Conservation (phyloP, 2,329 filamentous ascomycete species). For the Aspergillus terreus region DNA sequence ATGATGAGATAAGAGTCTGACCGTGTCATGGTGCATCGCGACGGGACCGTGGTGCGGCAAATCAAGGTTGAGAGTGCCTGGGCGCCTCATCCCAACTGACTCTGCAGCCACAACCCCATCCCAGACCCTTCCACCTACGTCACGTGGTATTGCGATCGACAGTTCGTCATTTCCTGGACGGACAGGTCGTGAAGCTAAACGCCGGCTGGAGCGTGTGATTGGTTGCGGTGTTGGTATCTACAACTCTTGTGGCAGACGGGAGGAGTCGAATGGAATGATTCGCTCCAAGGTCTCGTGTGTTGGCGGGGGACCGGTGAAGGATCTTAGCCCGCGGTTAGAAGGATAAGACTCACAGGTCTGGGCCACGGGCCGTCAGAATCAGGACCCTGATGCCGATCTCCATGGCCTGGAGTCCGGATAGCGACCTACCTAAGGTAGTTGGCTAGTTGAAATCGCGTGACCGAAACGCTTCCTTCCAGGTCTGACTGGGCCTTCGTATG, state of each 20-base stretch:
- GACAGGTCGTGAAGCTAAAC: constrained; percentile 1
- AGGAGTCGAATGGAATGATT: neutral
- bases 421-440: too few relatives aligned
- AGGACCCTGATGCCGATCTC: constrained; percentile 4
- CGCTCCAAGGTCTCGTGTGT: neutral
- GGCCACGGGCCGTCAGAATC: neutral
- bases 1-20: neutral
- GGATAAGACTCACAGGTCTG: constrained; percentile 5
- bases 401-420: too few relatives aligned
- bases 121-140: constrained; percentile 8
- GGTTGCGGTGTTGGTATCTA: neutral
- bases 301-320: neutral
- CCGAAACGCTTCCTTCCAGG: too few relatives aligned
- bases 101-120: neutral
- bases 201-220: neutral
- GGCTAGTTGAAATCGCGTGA: too few relatives aligned
- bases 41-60: neutral
- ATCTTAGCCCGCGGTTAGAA: neutral
- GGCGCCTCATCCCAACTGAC: neutral
- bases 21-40: neutral
- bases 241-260: neutral
- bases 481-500: too few relatives aligned
- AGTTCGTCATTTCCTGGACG: constrained; percentile 3
- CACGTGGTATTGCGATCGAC: constrained; percentile 12
- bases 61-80: neutral